These are phyloP conservation scores for Lepidium didymum DNA, from an alignment of 345 rosid genomes.

Conservation along the genomic window DNA sequence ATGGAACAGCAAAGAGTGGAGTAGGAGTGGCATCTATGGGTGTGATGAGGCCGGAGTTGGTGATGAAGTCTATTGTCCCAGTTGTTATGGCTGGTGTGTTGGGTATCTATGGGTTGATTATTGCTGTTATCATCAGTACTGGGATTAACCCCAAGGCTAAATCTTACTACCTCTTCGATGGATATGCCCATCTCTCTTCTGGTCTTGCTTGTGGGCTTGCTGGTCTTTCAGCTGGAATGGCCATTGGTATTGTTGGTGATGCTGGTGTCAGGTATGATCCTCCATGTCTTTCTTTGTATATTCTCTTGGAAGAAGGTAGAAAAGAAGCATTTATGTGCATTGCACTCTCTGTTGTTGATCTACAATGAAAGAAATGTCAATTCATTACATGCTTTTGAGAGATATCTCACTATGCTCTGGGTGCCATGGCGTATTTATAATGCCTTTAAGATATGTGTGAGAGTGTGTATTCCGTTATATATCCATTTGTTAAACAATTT, in stretches of 20 bases:
- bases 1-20: slow-evolving; percentile 95
- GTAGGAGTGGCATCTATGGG: slow-evolving; percentile 96
- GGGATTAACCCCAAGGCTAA: slow-evolving; percentile 92
- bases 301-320: background rate
- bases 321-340: background rate
- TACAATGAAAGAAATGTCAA: background rate
- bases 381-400: background rate
- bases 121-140: slow-evolving; percentile 88
- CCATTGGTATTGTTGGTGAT: slow-evolving; percentile 94
- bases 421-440: background rate
- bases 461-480: background rate
- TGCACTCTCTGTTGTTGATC: background rate
- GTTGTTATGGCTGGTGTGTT: slow-evolving; percentile 99
- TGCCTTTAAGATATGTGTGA: background rate
- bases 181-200: slow-evolving; percentile 90
- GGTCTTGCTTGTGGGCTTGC: slow-evolving; percentile 97
- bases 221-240: slow-evolving; percentile 96
- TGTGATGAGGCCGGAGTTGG: slow-evolving; percentile 94
- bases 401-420: background rate
- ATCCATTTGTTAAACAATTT: background rate
- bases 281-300: background rate
- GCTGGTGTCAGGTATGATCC: slow-evolving; percentile 84
- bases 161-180: slow-evolving; percentile 86
- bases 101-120: slow-evolving; percentile 94
- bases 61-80: slow-evolving; percentile 92